phyloP scores from a whole-genome alignment of 495 filamentous ascomycete species.

The Cercophora sp. region DNA sequence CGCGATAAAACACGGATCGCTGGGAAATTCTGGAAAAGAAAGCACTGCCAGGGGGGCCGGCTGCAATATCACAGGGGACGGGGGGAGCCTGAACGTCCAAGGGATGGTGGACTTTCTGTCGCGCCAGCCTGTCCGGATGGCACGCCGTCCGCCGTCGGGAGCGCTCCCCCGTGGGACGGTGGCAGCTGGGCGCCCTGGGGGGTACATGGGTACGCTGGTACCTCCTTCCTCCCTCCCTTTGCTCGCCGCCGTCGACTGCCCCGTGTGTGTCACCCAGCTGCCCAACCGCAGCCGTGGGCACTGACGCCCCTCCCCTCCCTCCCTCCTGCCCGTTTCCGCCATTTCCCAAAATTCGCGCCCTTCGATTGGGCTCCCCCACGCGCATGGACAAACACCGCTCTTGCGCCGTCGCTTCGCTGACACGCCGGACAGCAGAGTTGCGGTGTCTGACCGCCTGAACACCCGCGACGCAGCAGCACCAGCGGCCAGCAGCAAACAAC shows the following conservation, averaged over 20 bases:
- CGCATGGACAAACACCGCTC: slow-evolving; percentile 22
- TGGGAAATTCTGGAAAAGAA: slow-evolving; percentile 15
- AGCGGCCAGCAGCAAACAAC: no score
- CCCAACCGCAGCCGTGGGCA: slow-evolving; percentile 17
- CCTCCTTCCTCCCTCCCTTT: no score
- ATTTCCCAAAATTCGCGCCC: slow-evolving; percentile 17
- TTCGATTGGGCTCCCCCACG: slow-evolving; percentile 25
- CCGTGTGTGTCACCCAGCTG: no score
- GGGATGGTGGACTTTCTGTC: neutral
- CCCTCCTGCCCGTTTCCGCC: neutral
- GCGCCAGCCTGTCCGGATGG: slow-evolving; percentile 1
- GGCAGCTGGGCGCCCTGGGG: neutral
- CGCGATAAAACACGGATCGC: slow-evolving; percentile 9
- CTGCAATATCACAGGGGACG: neutral
- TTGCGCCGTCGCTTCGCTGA: slow-evolving; percentile 5
- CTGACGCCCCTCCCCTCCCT: slow-evolving; percentile 5
- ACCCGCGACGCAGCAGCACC: no score
- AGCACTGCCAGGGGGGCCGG: neutral
- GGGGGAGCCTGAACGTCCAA: neutral
- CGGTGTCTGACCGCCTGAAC: slow-evolving; percentile 29
- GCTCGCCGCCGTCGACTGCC: no score
- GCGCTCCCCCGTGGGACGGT: slow-evolving; percentile 2
- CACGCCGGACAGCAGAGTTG: slow-evolving; percentile 17
- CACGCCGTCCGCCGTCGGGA: neutral
- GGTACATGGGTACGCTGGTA: neutral